Conservation (phyloP, 768 basidiomycete genomes). For the Mycena polygramma region DNA sequence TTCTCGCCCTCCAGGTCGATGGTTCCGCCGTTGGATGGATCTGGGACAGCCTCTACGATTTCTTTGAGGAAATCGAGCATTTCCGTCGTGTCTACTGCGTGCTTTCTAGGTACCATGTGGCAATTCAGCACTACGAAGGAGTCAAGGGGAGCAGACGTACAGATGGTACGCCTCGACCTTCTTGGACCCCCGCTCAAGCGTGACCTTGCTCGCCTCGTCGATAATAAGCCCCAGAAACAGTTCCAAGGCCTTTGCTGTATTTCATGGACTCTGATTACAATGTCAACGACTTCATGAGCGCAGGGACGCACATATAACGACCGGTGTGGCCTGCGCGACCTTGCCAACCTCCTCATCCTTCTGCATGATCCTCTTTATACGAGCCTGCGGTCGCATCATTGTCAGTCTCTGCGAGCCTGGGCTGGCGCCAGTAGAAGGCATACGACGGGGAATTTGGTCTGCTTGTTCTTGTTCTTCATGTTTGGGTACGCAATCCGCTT, state of each 20-base stretch:
- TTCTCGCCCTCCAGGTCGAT: constrained; percentile 77
- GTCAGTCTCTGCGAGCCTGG: constrained; percentile 7
- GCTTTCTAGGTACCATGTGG: constrained; percentile 73
- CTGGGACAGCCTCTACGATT: constrained; percentile 86
- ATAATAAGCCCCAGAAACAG: constrained; percentile 90
- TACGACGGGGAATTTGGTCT: constrained; percentile 93
- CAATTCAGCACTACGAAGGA: constrained; percentile 1
- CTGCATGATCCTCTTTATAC: constrained; percentile 99
- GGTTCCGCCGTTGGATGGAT: constrained; percentile 88
- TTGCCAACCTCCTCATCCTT: constrained; percentile 99
- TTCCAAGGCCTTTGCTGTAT: constrained; percentile 91
- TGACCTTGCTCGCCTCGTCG: constrained; percentile 86
- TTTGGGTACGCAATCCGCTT: constrained; percentile 2
- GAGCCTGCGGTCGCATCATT: constrained; percentile 67
- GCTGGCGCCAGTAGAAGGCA: constrained; percentile 45
- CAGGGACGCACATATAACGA: constrained; percentile 87
- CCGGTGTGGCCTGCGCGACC: constrained; percentile 95
- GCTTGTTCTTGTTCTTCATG: constrained; percentile 94
- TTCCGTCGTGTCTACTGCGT: constrained; percentile 88
- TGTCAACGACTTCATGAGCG: not conserved
- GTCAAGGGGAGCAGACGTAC: constrained; percentile 63
- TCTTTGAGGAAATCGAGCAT: constrained; percentile 96
- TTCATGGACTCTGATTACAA: constrained; percentile 3
- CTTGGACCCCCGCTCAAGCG: constrained; percentile 81
- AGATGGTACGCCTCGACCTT: constrained; percentile 94